Percentiles rank a stretch among this genome's conserved stretches.
Evolutionary conservation across 2,329 filamentous ascomycete species (phyloP).

Genomic region (Alternaria postmessia): DNA sequence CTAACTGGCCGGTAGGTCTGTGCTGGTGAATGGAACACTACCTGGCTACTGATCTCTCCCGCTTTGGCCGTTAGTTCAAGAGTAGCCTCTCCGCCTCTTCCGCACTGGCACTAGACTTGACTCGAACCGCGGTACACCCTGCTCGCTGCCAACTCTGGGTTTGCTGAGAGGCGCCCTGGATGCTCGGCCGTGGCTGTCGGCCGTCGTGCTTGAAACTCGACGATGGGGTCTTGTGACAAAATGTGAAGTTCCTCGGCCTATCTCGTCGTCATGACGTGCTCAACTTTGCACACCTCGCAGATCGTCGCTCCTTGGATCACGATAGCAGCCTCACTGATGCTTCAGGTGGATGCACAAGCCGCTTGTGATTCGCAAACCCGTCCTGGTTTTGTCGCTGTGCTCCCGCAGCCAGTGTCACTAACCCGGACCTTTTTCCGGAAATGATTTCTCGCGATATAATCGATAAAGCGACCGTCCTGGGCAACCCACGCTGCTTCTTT

Average conservation of each 20-base stretch:
- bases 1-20: constrained; percentile 8
- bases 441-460: constrained; percentile 7
- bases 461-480: constrained; percentile 17
- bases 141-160: constrained; percentile 4
- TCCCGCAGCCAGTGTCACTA: constrained; percentile 22
- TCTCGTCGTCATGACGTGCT: constrained; percentile 14
- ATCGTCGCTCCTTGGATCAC: constrained; percentile 6
- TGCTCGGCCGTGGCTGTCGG: neutral
- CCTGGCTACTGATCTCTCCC: constrained; percentile 20
- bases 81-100: constrained; percentile 22
- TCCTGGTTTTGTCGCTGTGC: constrained; percentile 21
- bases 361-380: constrained; percentile 9
- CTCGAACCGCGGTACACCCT: constrained; percentile 8
- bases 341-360: constrained; percentile 1
- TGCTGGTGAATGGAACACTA: constrained; percentile 15
- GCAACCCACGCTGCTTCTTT: neutral
- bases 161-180: neutral
- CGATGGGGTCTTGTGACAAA: neutral
- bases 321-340: neutral
- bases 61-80: constrained; percentile 26
- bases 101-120: constrained; percentile 15
- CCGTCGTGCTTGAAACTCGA: neutral
- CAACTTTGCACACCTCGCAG: constrained; percentile 1
- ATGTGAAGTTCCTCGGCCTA: constrained; percentile 6
- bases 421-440: constrained; percentile 24